Evolutionary conservation across 805 yeast genomes (phyloP).

Genomic region (Yarrowia hollandica): DNA sequence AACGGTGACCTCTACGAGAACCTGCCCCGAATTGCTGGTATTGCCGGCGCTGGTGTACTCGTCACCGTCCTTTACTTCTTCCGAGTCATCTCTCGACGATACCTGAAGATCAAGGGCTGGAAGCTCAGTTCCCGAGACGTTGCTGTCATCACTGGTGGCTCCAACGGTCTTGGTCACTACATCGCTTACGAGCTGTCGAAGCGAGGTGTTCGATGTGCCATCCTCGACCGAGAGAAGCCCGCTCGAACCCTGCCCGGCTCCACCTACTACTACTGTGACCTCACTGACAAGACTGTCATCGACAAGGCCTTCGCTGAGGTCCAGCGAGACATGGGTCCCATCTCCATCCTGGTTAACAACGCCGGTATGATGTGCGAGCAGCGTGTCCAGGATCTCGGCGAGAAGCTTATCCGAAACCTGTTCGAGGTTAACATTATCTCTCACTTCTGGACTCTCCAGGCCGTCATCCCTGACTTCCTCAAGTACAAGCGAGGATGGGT

Average conservation of each 20-base stretch:
- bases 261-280: conserved; percentile 60
- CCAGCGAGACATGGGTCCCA: conserved; percentile 49
- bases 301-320: conserved; percentile 40
- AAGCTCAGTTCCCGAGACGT: conserved; percentile 48
- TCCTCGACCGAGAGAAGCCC: conserved; percentile 59
- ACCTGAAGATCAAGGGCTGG: conserved; percentile 28
- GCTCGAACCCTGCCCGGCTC: conserved; percentile 35
- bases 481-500: conserved; percentile 59
- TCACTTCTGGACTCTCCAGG: conserved; percentile 62
- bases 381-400: conserved; percentile 52
- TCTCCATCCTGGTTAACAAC: conserved; percentile 67
- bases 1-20: conserved; percentile 27
- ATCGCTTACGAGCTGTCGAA: conserved; percentile 52
- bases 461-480: conserved; percentile 68
- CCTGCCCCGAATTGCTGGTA: conserved; percentile 24
- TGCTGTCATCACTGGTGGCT: conserved; percentile 81
- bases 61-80: conserved; percentile 20
- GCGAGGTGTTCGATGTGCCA: conserved; percentile 55
- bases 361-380: conserved; percentile 70
- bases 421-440: conserved; percentile 64
- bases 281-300: conserved; percentile 52
- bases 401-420: conserved; percentile 57
- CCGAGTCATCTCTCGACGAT: conserved; percentile 27
- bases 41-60: conserved; percentile 16
- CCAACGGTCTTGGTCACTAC: conserved; percentile 73